phyloP scores from a whole-genome alignment of 257 asterid species.

The Paraleonurus japonicus region DNA sequence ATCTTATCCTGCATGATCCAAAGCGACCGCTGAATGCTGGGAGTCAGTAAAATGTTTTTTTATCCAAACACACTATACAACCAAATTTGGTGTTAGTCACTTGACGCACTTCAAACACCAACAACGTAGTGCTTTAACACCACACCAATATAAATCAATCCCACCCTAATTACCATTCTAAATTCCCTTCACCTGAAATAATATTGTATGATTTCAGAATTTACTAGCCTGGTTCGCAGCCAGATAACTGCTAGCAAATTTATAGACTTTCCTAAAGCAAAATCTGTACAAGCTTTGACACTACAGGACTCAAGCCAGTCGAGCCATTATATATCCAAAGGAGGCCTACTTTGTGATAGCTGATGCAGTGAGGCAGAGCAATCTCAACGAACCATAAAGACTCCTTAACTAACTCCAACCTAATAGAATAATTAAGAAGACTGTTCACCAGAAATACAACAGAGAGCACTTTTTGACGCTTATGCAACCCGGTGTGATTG shows the following conservation, averaged over 20 bases:
- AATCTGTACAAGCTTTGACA: background rate
- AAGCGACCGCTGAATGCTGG: background rate
- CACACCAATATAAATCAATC: background rate
- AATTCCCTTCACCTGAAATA: background rate
- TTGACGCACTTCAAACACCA: background rate
- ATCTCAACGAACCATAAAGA: background rate
- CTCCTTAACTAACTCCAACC: conserved; percentile 4
- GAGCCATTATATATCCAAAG: background rate
- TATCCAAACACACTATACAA: background rate
- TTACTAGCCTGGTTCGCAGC: background rate
- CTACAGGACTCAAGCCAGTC: background rate
- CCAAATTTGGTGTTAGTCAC: background rate
- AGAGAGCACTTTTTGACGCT: conserved; percentile 81
- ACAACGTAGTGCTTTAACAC: background rate
- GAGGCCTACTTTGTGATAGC: background rate
- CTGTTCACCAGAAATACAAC: conserved; percentile 75
- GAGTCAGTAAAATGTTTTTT: background rate
- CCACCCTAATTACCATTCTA: background rate
- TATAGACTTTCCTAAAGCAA: background rate
- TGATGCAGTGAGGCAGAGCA: background rate
- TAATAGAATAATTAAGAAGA: conserved; percentile 15
- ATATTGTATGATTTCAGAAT: background rate
- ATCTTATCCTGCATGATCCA: background rate
- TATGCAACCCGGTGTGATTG: conserved; percentile 65
- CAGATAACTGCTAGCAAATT: background rate